Percentiles rank a stretch among this genome's conserved stretches.
Conservation (phyloP, 768 basidiomycete species). For the Lactarius pseudohatsudake region DNA sequence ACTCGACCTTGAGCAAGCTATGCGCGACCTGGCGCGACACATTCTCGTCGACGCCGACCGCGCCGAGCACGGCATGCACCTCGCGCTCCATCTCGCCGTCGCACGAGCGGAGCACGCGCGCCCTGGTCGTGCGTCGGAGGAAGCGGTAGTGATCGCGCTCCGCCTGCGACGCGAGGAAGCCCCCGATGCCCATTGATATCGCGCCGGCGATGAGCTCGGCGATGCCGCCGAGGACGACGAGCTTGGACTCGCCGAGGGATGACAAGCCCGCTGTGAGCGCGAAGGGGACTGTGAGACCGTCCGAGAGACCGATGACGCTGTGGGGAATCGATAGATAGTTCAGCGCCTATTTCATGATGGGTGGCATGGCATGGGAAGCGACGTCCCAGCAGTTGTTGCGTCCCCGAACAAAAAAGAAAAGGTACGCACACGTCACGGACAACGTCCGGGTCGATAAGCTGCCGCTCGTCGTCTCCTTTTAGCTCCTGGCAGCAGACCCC, state of each 20-base stretch:
- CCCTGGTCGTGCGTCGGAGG: constrained; percentile 67
- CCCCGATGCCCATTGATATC: constrained; percentile 98
- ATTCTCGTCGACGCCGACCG: constrained; percentile 84
- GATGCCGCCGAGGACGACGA: constrained; percentile 93
- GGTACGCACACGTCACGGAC: constrained; percentile 77
- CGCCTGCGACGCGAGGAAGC: constrained; percentile 95
- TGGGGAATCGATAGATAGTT: background rate
- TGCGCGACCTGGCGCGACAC: constrained; percentile 78
- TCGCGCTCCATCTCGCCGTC: constrained; percentile 96
- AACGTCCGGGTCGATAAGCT: constrained; percentile 81
- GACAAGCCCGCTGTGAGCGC: constrained; percentile 88
- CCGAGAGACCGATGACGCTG: constrained; percentile 87
- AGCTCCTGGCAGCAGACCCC: constrained; percentile 88
- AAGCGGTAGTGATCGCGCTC: constrained; percentile 95
- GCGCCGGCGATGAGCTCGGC: constrained; percentile 97
- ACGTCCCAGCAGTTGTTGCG: constrained; percentile 15
- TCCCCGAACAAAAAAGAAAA: background rate
- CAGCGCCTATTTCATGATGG: constrained; percentile 3
- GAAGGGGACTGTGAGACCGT: constrained; percentile 90
- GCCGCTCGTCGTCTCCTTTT: constrained; percentile 74
- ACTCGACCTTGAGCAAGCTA: constrained; percentile 67
- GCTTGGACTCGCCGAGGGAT: constrained; percentile 80
- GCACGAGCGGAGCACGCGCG: constrained; percentile 86
- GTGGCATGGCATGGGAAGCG: constrained; percentile 10
- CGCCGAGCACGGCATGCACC: constrained; percentile 82